Evolutionary conservation across 192 early-diverging fungal species (phyloP), one percentile per base, ranked within the genome.

Genomic region (Umbelopsis sp.): DNA sequence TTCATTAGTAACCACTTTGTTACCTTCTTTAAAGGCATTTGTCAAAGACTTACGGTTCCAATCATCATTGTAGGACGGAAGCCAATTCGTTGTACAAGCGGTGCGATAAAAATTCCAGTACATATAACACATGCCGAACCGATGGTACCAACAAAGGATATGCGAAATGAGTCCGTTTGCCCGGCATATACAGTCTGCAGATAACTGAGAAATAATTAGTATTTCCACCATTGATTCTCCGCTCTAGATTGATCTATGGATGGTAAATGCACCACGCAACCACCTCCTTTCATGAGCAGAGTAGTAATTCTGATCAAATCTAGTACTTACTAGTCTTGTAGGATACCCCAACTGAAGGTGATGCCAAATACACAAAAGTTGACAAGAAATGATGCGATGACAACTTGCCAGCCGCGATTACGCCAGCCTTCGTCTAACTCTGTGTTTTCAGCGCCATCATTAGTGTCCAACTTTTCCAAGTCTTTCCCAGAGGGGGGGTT

Each of bases 121-220:
- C 53, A 71, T 10, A 76, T 26, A n/a, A 80, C 29, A 24, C 56
- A n/a, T 21, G 74, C 74, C 32, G 65, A 53, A 8, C 66, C 74
- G n/a, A 68, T 49, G 7, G 78, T 80, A 29, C 78, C 78, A 26
- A 80, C 59, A 75, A 80, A 80, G 6, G 78, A 66, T 20, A 80
- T 75, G 14, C 44, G 45, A 16, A 80, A 72, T 20, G 62, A 22
- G 54, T 66, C 52, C 11, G 74, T 73, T 47, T 76, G 51, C 0
- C 74, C 74, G n/a, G 52, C 71, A 67, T 69, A 80, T 3, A 80
- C 24, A 0, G 72, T 70, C 20, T 68, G n/a, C 10, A 79, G 11
- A 47, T 74, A 79, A 24, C 71, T 72, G 51, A 9, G n/a, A 68
- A 17, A 68, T 0, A 20, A 34, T 12, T 14, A 32, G 11, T 34